Conservation (phyloP, 228 moss, liverwort and hornwort species). For the Sphagnum fallax region DNA sequence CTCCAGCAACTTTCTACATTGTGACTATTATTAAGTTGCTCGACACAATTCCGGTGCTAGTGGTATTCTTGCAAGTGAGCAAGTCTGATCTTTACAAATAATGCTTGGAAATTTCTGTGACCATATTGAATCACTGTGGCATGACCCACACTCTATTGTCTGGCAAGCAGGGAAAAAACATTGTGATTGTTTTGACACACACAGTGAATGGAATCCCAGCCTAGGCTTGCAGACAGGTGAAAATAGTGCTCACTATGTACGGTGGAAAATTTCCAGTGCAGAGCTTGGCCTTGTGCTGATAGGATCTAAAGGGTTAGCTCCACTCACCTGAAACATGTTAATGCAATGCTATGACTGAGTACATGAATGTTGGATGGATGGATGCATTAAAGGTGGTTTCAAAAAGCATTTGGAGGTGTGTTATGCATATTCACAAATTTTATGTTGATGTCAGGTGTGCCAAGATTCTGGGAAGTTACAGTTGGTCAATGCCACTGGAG, state of each 20-base stretch:
- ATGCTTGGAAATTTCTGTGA: constrained; percentile 38
- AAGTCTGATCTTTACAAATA: too few species aligned
- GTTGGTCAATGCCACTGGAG: constrained; percentile 63
- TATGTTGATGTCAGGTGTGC: constrained; percentile 42
- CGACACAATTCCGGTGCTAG: too few species aligned
- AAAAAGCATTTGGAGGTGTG: too few species aligned
- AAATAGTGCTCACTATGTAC: constrained; percentile 16
- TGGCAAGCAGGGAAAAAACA: constrained; percentile 11
- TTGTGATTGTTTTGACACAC: constrained; percentile 6
- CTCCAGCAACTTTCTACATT: too few species aligned
- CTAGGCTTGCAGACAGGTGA: neutral
- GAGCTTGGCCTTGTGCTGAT: constrained; percentile 58
- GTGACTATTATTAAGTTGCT: too few species aligned
- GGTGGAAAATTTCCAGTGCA: constrained; percentile 38
- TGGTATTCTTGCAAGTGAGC: too few species aligned
- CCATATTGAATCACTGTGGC: constrained; percentile 46
- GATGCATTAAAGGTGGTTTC: too few species aligned
- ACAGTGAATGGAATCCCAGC: neutral
- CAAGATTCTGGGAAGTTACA: constrained; percentile 54
- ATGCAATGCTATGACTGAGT: too few species aligned
- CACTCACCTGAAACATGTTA: too few species aligned
- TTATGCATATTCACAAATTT: neutral
- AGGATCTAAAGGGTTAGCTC: constrained; percentile 58
- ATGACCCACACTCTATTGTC: constrained; percentile 26
- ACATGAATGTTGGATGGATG: too few species aligned